Evolutionary conservation across 345 rosid genomes (phyloP), one percentile per base, ranked within the genome.

Genomic region (Populus nigra): DNA sequence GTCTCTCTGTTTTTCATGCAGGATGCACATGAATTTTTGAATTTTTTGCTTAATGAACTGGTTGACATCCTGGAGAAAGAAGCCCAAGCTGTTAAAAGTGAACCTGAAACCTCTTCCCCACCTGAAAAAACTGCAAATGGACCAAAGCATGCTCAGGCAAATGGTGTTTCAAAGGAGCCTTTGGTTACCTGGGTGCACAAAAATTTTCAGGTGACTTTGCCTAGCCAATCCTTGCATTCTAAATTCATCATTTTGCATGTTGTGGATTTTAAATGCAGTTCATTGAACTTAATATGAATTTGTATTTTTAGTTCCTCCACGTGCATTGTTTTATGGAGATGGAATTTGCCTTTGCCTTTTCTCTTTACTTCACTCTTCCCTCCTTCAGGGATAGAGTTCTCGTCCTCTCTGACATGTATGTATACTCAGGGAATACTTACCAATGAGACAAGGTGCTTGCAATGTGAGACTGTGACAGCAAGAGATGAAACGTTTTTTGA

Each of bases 21-120:
- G 99, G 99, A 96, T 87, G 99, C 99, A 68, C 99, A 96, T 84
- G 99, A 96, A 75, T 94, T 96, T 85, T 85, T 96, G 87, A 96
- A 94, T 82, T 96, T 92, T 86, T 86, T 96, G 84, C 94, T 96
- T 57, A 96, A 96, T 87, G 99, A 96, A 87, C 97, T 96, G 81
- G 99, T 94, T 68, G 99, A 96, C 84, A 94, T 90, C 74, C 81
- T 96, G 83, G 99, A 96, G 92, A 96, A 96, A 84, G 99, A 96
- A 87, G 91, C 92, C 43, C 90, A 89, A 82, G 90, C 97, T 76
- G 78, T 88, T 78, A 96, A 92, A 88, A 83, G 77, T 77, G 94
- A 90, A 71, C 89, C 82, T 70, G 99, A 96, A 86, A 83, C 89
- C 36, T 87, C 93, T 68, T 91, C 93, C 2, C 88, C 97, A 50